A percentile compares a stretch with the other conserved stretches of the same genome.
Evolutionary conservation across 1,139 yeast species (phyloP).

Genomic region (Saccharomyces hybrid): DNA sequence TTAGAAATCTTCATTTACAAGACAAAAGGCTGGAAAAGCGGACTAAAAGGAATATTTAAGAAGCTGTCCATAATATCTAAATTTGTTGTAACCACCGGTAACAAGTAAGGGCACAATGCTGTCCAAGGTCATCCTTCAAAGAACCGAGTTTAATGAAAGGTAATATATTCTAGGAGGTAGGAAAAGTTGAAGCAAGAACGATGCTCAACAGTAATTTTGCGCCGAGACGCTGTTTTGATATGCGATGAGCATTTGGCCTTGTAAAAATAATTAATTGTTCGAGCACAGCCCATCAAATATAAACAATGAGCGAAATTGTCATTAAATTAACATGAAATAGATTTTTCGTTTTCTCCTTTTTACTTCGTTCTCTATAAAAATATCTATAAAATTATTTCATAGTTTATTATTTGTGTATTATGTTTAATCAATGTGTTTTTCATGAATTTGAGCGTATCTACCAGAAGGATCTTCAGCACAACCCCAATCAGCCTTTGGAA

Average conservation of each 20-base stretch:
- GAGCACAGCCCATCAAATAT: background rate
- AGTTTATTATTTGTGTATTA: slow-evolving; percentile 4
- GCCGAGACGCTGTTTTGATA: background rate
- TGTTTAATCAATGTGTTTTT: slow-evolving; percentile 41
- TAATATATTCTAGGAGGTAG: background rate
- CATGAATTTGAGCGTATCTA: slow-evolving; percentile 87
- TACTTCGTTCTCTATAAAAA: background rate
- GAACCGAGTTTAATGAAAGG: background rate
- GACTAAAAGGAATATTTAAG: background rate
- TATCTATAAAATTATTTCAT: background rate
- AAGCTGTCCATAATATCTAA: background rate
- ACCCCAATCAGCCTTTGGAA: slow-evolving; percentile 99
- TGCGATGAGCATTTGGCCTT: background rate
- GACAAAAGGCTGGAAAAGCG: background rate
- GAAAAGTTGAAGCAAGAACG: background rate
- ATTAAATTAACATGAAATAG: background rate
- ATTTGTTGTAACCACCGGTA: background rate
- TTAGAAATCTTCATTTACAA: background rate
- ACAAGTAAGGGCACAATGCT: background rate
- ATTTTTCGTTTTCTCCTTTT: background rate
- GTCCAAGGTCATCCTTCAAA: too few relatives aligned
- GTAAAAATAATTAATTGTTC: background rate
- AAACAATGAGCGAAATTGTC: background rate
- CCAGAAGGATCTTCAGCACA: slow-evolving; percentile 98
- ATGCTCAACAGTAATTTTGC: background rate